phyloP scores from a whole-genome alignment of 2,329 filamentous ascomycete species.

The Botryotinia calthae region DNA sequence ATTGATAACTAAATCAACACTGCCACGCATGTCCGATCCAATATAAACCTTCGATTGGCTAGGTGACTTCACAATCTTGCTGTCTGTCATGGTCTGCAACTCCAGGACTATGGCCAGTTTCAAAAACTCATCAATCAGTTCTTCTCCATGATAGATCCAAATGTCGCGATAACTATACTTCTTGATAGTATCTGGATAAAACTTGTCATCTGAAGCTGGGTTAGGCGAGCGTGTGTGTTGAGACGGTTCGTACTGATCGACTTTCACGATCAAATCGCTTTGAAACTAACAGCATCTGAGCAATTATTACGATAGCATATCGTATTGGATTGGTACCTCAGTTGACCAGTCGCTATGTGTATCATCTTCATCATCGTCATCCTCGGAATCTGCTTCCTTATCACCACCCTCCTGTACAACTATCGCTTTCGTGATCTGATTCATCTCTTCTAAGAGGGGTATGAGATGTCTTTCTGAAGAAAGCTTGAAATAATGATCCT shows the following conservation, averaged over 20 bases:
- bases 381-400: not conserved
- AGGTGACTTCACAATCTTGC: conserved; percentile 26
- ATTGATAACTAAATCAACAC: conserved; percentile 23
- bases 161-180: not conserved
- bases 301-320: not conserved
- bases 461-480: conserved; percentile 2
- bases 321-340: not conserved
- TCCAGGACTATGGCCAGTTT: not conserved
- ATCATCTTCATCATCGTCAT: conserved; percentile 6
- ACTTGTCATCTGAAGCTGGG: conserved; percentile 17
- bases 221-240: conserved; percentile 21
- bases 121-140: not conserved
- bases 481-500: conserved; percentile 16
- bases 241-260: not conserved
- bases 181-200: conserved; percentile 11
- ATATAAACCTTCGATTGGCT: conserved; percentile 28
- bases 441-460: conserved; percentile 4
- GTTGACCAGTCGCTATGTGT: not conserved
- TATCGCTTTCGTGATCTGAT: conserved; percentile 13
- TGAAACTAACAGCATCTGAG: conserved; percentile 12
- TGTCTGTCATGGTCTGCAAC: conserved; percentile 28
- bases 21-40: conserved; percentile 22
- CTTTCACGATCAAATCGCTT: conserved; percentile 12
- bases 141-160: not conserved
- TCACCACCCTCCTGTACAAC: conserved; percentile 1